Base-by-base conservation (phyloP, 2,329 filamentous ascomycete species). In the Fusarium xylarioides region DNA sequence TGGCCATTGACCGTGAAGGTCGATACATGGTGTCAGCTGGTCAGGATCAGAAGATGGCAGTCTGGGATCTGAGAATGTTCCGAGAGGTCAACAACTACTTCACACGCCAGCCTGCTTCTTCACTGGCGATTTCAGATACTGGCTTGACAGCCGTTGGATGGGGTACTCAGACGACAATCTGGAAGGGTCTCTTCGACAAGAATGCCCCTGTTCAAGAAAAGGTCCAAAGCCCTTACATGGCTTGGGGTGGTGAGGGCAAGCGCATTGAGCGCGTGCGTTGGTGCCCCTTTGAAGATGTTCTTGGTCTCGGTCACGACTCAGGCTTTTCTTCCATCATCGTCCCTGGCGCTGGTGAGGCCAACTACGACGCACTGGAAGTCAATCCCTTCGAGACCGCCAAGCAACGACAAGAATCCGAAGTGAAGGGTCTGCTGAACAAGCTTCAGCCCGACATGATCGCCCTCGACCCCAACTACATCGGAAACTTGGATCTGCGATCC, bases 361-460 rank as follows among this genome's bases (percentile, higher is more conserved):
- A 98, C 88, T 98, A 93, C 81, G 96, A 99, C 81, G 93, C 95
- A 6, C 86, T 98, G 60, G 96, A 99, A 82, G 87, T 91, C 76
- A 99, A 99, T 85, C 96, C 96, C 38, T 98, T 95, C 88, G 96
- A 98, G 84, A 97, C 92, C 59, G 88, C 87, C 78, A 97, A 96
- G 84, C 95, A 98, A 84, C 90, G 96, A 78, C 95, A 97, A 82
- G 96, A 99, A 83, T 88, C 89, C 56, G 96, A 99, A 83, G 95
- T 99, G 81, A 94, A 93, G 85, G 87, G 89, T 18, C 87, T 99
- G 73, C 90, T 99, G 77, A 97, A 97, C 87, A 99, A 99, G 85
- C 87, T 99, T 53, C 91, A 95, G 78, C 95, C 96, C 7, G 95
- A 97, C 80, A 99, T 98, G 94, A 99, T 99, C 71, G 93, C 94